Conservation (phyloP, 1,284 basidiomycete genomes). For the Taiwanofungus camphoratus region DNA sequence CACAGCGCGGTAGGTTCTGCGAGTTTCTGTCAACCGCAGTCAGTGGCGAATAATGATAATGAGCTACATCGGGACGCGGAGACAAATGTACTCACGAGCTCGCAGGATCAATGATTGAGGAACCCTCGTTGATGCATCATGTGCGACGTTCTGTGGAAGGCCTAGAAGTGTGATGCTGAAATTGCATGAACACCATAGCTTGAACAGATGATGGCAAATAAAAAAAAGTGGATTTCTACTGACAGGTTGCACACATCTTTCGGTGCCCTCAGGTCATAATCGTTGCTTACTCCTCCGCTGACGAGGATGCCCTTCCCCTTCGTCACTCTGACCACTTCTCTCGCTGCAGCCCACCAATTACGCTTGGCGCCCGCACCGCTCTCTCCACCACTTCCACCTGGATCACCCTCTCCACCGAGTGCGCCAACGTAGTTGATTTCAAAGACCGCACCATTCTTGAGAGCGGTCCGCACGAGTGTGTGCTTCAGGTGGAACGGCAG, state of each 20-base stretch:
- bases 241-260: conserved; percentile 72
- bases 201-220: neutral
- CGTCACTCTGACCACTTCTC: conserved; percentile 69
- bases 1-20: conserved; percentile 61
- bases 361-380: conserved; percentile 51
- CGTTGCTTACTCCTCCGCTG: conserved; percentile 53
- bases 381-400: conserved; percentile 43
- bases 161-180: conserved; percentile 55
- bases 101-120: conserved; percentile 65
- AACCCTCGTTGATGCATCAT: conserved; percentile 52
- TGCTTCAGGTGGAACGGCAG: conserved; percentile 80
- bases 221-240: conserved; percentile 20
- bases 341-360: conserved; percentile 78
- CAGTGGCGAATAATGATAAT: neutral
- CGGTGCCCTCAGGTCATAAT: conserved; percentile 60
- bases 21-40: conserved; percentile 36
- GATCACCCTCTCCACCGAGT: conserved; percentile 53
- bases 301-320: conserved; percentile 72
- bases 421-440: conserved; percentile 77
- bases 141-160: conserved; percentile 58
- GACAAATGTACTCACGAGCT: conserved; percentile 74
- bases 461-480: conserved; percentile 73
- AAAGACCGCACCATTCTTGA: conserved; percentile 80
- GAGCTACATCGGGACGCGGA: neutral
- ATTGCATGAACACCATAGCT: conserved; percentile 2